Base-by-base conservation (phyloP, 768 basidiomycete species). In the Macrocybe gigantea region DNA sequence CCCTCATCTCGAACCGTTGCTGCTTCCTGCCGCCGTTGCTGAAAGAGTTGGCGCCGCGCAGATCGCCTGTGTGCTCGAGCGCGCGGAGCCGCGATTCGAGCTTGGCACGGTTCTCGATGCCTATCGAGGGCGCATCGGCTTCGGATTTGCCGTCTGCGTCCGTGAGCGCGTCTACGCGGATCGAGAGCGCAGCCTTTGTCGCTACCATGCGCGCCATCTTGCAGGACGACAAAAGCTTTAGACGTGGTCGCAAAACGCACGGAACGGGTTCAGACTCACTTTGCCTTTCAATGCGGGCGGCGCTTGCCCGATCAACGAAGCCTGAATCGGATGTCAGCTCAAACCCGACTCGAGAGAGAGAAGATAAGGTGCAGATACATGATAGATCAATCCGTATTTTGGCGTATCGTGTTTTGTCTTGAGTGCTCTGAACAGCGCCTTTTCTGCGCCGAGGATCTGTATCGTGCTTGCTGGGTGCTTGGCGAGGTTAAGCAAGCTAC, bases 121-220 rank as follows among this genome's bases (percentile, higher is more conserved):
- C 96, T 62, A 97, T 84, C 57, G 90, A 81, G 1, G 93, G 83
- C 2, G 93, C 88, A 6, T 73, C 66, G 35, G 81, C 71, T 50
- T 87, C 91, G 1, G 90, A 91, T 66, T 97, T 96, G 57, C 83
- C 88, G 50, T 97, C 91, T 7, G 83, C 75, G 52, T 96, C 93
- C 37, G 94, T 87, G 40, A 99, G 84, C 6, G 96, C 96, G 56
- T 99, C 96, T 34, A 98, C 92, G 66, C 96, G 95, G 59, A 96
- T 92, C 5, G 95, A 95, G 10, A 99, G 82, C 1, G 96, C 90
- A 3, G 95, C 85, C 74, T 99, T 99, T 41, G 96, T 98, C 42
- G 96, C 94, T 31, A 98, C 93, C 96, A 99, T 99, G 60, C 96
- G 90, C 14, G 96, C 96, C 96, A 98, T 98, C 85, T 89, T 57